Evolutionary conservation across 2,329 filamentous ascomycete species (phyloP).

Genomic region (Ceratocystis cubensis): DNA sequence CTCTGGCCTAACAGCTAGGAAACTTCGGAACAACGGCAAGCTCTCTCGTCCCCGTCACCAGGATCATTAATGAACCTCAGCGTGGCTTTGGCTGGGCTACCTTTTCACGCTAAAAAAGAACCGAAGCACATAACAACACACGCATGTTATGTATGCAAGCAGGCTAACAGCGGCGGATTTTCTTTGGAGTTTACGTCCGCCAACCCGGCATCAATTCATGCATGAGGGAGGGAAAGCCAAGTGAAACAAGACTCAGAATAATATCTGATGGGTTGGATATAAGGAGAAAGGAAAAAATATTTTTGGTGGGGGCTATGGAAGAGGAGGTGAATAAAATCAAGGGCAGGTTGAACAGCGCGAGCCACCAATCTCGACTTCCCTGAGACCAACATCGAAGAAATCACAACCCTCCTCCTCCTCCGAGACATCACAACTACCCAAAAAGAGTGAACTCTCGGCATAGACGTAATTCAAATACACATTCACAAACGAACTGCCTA

Average conservation of each 20-base stretch:
- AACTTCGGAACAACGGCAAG: too few relatives aligned
- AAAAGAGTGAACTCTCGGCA: not conserved
- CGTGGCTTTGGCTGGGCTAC: not conserved
- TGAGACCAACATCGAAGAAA: not conserved
- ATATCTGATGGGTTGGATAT: not conserved
- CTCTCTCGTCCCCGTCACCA: not conserved
- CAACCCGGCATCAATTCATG: not conserved
- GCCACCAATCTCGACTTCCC: not conserved
- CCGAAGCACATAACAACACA: not conserved
- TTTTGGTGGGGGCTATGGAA: too few relatives aligned
- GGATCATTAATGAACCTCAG: not conserved
- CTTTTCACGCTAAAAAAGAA: not conserved
- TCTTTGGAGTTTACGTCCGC: not conserved
- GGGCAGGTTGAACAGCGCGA: not conserved
- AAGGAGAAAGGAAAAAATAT: too few relatives aligned
- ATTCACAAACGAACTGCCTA: constrained; percentile 16
- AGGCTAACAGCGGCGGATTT: too few relatives aligned
- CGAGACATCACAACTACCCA: not conserved
- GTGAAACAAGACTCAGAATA: not conserved
- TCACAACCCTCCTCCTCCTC: not conserved
- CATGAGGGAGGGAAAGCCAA: not conserved
- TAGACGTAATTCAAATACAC: constrained; percentile 14
- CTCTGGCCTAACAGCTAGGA: too few relatives aligned
- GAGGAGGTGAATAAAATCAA: not conserved
- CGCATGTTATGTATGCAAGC: not conserved